Percentiles rank a stretch among this genome's conserved stretches.
Evolutionary conservation across 768 basidiomycete genomes (phyloP).

Genomic region (Russula dissimulans): DNA sequence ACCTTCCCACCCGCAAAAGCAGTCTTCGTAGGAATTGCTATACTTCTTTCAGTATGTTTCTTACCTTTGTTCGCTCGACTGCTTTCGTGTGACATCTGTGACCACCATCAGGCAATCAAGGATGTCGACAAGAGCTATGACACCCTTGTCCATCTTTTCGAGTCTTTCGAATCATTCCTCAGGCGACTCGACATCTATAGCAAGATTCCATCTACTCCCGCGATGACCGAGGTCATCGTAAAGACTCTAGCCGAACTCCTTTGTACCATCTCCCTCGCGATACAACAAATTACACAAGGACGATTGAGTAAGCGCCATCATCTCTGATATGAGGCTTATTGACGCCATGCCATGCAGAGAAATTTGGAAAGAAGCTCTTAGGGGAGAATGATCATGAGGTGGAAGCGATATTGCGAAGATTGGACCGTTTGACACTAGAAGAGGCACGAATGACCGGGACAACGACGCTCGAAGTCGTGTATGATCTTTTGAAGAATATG

Average conservation of each 20-base stretch:
- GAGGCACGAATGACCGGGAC: neutral
- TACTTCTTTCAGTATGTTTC: neutral
- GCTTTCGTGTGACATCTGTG: neutral
- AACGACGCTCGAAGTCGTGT: neutral
- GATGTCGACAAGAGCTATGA: neutral
- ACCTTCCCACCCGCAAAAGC: neutral
- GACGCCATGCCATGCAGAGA: neutral
- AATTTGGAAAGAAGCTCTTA: neutral
- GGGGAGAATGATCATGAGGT: neutral
- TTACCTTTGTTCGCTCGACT: neutral
- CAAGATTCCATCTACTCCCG: neutral
- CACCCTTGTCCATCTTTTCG: neutral
- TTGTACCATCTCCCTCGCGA: neutral
- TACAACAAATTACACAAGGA: neutral
- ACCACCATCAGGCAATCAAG: neutral
- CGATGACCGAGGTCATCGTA: neutral
- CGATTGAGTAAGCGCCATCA: neutral
- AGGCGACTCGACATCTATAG: neutral
- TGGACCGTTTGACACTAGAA: neutral
- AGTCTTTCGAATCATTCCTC: neutral
- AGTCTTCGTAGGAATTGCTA: neutral
- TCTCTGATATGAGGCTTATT: neutral
- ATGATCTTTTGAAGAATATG: neutral
- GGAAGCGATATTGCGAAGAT: neutral
- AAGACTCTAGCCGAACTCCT: neutral